Evolutionary conservation across 192 early-diverging fungal species (phyloP).

Genomic region (Rhizoclosmatium sp.): DNA sequence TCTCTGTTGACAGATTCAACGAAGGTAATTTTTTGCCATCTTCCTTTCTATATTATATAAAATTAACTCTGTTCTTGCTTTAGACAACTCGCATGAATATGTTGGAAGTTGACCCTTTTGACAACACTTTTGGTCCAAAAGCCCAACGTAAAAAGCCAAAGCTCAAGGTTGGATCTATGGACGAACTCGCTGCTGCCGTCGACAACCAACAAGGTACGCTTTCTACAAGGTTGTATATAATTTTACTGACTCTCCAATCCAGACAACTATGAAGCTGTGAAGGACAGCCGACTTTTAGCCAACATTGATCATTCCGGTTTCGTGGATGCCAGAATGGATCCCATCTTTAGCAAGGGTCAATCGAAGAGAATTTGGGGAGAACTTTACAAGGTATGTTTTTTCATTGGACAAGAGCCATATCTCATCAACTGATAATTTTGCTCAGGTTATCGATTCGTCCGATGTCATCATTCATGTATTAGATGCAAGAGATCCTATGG

Average conservation of each 20-base stretch:
- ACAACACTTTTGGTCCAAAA: constrained; percentile 92
- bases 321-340: constrained; percentile 80
- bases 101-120: constrained; percentile 93
- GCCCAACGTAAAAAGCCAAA: constrained; percentile 95
- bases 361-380: constrained; percentile 99
- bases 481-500: constrained; percentile 97
- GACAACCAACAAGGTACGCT: constrained; percentile 66
- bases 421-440: background rate
- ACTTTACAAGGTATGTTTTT: constrained; percentile 81
- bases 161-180: constrained; percentile 73
- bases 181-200: constrained; percentile 79
- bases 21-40: constrained; percentile 62
- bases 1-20: constrained; percentile 84
- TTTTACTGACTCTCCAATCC: background rate
- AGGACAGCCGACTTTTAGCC: constrained; percentile 77
- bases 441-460: constrained; percentile 89
- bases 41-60: background rate
- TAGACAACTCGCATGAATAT: constrained; percentile 81
- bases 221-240: background rate
- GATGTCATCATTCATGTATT: constrained; percentile 94
- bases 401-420: background rate
- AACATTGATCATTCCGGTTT: constrained; percentile 63
- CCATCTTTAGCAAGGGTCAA: constrained; percentile 91
- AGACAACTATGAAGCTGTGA: constrained; percentile 50
- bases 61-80: too few relatives aligned